phyloP scores from a whole-genome alignment of 2,329 filamentous ascomycete genomes.

The Hawksworthiomyces lignivorus region DNA sequence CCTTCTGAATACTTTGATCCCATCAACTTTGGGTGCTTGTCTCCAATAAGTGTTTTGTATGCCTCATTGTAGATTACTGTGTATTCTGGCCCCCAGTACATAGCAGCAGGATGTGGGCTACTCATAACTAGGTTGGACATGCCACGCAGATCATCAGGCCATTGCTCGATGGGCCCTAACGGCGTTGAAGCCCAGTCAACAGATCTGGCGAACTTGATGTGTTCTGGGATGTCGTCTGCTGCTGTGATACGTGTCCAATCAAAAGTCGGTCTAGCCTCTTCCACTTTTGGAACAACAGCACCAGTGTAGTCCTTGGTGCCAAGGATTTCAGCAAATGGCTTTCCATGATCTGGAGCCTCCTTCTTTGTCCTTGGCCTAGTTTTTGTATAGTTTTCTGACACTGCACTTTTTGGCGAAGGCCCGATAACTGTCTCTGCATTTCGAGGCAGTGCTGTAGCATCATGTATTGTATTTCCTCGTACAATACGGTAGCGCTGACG shows the following conservation, averaged over 20 bases:
- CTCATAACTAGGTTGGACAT: conserved; percentile 81
- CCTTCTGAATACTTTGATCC: conserved; percentile 60
- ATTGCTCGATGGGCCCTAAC: conserved; percentile 67
- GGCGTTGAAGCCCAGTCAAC: conserved; percentile 67
- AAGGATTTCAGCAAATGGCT: no score
- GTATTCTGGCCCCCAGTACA: conserved; percentile 73
- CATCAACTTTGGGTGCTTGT: conserved; percentile 72
- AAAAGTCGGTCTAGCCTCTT: conserved; percentile 47
- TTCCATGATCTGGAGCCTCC: no score
- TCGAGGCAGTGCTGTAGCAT: conserved; percentile 29
- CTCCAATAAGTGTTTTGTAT: conserved; percentile 61
- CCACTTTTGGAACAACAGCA: conserved; percentile 18
- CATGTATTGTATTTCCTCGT: no score
- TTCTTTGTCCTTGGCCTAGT: no score
- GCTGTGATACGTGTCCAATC: conserved; percentile 73
- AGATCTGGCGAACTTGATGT: conserved; percentile 65
- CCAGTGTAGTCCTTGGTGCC: no score
- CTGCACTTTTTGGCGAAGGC: no score
- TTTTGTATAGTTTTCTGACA: no score
- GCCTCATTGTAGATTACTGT: conserved; percentile 67
- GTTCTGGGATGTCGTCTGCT: conserved; percentile 54
- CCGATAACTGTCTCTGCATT: background rate
- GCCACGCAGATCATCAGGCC: conserved; percentile 62
- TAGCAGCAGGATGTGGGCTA: conserved; percentile 63
- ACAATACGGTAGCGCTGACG: conserved; percentile 62